Conservation (phyloP, 768 basidiomycete genomes). For the Collybia nuda region DNA sequence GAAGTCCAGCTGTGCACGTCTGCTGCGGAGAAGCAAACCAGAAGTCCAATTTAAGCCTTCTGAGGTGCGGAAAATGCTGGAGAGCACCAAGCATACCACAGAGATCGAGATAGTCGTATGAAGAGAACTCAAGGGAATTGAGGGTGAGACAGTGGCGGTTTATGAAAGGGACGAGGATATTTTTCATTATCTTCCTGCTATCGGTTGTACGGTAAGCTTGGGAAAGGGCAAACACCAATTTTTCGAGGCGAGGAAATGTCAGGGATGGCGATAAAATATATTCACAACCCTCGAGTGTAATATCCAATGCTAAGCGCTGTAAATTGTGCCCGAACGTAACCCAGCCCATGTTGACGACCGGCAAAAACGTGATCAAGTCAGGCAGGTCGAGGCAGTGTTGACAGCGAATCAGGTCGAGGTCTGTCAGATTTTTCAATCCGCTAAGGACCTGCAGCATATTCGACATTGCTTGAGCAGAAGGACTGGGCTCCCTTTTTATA, state of each 20-base stretch:
- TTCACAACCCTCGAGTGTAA: conserved; percentile 20
- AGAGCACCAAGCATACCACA: conserved; percentile 13
- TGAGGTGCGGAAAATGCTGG: conserved; percentile 14
- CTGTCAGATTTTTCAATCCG: neutral
- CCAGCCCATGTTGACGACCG: conserved; percentile 18
- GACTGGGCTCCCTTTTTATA: no score
- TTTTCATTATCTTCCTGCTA: conserved; percentile 5
- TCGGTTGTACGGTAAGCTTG: conserved; percentile 16
- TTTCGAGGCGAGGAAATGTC: conserved; percentile 16
- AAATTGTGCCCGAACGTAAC: conserved; percentile 16
- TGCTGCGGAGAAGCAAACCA: conserved; percentile 13
- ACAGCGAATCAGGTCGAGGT: neutral
- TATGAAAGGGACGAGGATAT: conserved; percentile 21
- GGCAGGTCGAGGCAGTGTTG: neutral
- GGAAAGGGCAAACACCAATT: conserved; percentile 14
- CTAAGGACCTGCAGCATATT: neutral
- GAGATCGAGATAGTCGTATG: conserved; percentile 12
- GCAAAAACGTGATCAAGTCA: neutral
- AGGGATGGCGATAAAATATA: conserved; percentile 7
- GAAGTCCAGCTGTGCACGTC: conserved; percentile 15
- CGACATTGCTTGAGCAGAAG: no score
- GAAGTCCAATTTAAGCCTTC: conserved; percentile 13
- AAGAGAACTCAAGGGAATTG: conserved; percentile 7
- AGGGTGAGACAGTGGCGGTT: conserved; percentile 18
- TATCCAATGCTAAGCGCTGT: conserved; percentile 13